phyloP scores from a whole-genome alignment of 139 green algal genomes.

The Picochlorum sp. region DNA sequence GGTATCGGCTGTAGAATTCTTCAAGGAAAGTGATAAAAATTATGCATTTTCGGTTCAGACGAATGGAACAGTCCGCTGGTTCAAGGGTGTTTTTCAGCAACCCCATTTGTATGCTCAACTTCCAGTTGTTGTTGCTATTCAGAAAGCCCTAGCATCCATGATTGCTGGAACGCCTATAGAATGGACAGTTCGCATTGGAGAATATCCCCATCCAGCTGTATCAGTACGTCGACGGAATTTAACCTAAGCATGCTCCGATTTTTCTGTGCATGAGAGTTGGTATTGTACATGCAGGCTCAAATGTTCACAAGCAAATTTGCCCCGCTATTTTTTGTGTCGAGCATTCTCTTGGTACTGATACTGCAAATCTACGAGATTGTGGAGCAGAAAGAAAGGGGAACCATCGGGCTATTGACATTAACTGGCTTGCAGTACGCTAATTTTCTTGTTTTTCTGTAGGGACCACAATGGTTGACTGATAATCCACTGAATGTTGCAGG shows the following conservation, averaged over 20 bases:
- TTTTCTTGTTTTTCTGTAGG: conserved; percentile 6
- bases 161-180: conserved; percentile 9
- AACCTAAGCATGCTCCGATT: neutral
- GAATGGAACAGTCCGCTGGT: conserved; percentile 48
- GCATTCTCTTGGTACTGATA: conserved; percentile 55
- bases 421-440: conserved; percentile 18
- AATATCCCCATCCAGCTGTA: conserved; percentile 54
- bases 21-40: neutral
- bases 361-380: conserved; percentile 32
- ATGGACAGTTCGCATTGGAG: conserved; percentile 34
- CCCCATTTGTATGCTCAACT: conserved; percentile 54
- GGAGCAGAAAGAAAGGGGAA: conserved; percentile 28
- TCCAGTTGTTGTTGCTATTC: conserved; percentile 57
- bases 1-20: conserved; percentile 37
- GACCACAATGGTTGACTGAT: too few species aligned
- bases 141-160: conserved; percentile 44
- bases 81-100: conserved; percentile 55
- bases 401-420: conserved; percentile 11
- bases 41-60: conserved; percentile 52
- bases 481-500: too few species aligned
- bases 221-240: neutral
- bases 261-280: neutral
- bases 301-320: conserved; percentile 36
- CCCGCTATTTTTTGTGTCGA: conserved; percentile 57
- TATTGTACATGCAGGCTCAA: conserved; percentile 11